These are phyloP conservation scores for Penicillium cosmopolitanum DNA, from an alignment of 495 filamentous ascomycete genomes.

Conservation along the genomic window DNA sequence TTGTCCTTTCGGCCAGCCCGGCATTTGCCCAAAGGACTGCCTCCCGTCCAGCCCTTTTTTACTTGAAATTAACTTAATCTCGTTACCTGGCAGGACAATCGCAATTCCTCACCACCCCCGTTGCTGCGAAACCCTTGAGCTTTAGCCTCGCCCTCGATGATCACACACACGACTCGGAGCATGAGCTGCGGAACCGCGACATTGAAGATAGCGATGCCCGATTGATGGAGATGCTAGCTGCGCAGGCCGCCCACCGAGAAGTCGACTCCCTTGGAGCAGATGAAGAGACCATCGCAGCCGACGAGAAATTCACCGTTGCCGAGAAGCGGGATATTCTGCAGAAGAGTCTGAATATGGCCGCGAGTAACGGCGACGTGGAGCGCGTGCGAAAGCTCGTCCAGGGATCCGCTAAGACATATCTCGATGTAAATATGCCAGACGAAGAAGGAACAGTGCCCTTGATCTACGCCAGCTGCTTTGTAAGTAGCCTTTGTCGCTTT, in stretches of 20 bases:
- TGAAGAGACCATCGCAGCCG: slow-evolving; percentile 74
- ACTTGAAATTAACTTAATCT: slow-evolving; percentile 4
- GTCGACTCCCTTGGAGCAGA: slow-evolving; percentile 72
- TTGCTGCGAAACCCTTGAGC: slow-evolving; percentile 77
- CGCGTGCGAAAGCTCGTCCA: slow-evolving; percentile 75
- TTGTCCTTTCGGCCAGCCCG: slow-evolving; percentile 1
- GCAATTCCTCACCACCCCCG: slow-evolving; percentile 85
- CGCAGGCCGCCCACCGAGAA: slow-evolving; percentile 80
- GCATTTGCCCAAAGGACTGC: not conserved
- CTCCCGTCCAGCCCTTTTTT: not conserved
- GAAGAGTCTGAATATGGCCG: slow-evolving; percentile 89
- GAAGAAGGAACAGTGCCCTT: slow-evolving; percentile 93
- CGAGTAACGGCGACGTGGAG: slow-evolving; percentile 92
- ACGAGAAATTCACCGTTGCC: slow-evolving; percentile 71
- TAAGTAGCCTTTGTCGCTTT: slow-evolving; percentile 50
- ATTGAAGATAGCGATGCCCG: slow-evolving; percentile 82
- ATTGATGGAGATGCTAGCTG: slow-evolving; percentile 93
- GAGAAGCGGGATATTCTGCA: slow-evolving; percentile 84
- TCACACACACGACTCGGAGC: slow-evolving; percentile 50
- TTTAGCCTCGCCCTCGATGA: slow-evolving; percentile 88
- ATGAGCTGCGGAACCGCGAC: slow-evolving; percentile 40
- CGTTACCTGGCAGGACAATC: slow-evolving; percentile 73
- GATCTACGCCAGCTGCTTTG: slow-evolving; percentile 99
- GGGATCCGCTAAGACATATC: slow-evolving; percentile 72
- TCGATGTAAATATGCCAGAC: slow-evolving; percentile 90